Evolutionary conservation across 2,329 filamentous ascomycete genomes (phyloP).

Genomic region (Periconia macrospinosa): DNA sequence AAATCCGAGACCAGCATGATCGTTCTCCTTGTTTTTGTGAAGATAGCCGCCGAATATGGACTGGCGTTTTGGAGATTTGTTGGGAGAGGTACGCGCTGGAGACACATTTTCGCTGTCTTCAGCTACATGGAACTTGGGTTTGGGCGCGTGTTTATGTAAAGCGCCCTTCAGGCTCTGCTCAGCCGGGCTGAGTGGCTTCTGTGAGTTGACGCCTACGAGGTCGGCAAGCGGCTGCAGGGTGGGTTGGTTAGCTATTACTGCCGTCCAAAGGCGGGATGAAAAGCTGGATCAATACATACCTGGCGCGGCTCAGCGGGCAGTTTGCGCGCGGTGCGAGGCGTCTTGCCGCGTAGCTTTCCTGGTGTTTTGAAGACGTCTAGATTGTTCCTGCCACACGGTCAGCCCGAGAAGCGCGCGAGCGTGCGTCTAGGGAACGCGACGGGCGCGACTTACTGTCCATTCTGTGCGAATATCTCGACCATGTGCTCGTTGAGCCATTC

Average conservation of each 20-base stretch:
- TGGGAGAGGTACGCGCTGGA: slow-evolving; percentile 23
- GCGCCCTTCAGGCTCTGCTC: slow-evolving; percentile 53
- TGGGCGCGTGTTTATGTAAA: slow-evolving; percentile 58
- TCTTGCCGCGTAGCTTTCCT: slow-evolving; percentile 80
- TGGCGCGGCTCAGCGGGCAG: slow-evolving; percentile 61
- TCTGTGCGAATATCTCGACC: slow-evolving; percentile 86
- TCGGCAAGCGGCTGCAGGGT: slow-evolving; percentile 50
- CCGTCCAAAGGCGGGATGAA: slow-evolving; percentile 28
- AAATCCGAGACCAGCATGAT: slow-evolving; percentile 21
- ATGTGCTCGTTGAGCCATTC: slow-evolving; percentile 99
- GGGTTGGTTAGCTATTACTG: slow-evolving; percentile 14
- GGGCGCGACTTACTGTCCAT: slow-evolving; percentile 71
- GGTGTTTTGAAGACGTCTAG: slow-evolving; percentile 96
- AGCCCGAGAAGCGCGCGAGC: slow-evolving; percentile 17
- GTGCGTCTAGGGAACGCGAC: background rate
- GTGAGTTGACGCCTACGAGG: slow-evolving; percentile 50
- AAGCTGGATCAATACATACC: slow-evolving; percentile 55
- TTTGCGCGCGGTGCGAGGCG: slow-evolving; percentile 71
- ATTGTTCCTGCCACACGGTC: slow-evolving; percentile 67
- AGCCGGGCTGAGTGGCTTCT: slow-evolving; percentile 55
- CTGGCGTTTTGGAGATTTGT: slow-evolving; percentile 29
- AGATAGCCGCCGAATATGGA: slow-evolving; percentile 30
- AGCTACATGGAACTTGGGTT: slow-evolving; percentile 63
- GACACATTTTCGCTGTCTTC: slow-evolving; percentile 52
- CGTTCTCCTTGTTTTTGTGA: slow-evolving; percentile 33